Conservation (phyloP, 2,329 filamentous ascomycete genomes). For the Malbranchea cinnamomea region DNA sequence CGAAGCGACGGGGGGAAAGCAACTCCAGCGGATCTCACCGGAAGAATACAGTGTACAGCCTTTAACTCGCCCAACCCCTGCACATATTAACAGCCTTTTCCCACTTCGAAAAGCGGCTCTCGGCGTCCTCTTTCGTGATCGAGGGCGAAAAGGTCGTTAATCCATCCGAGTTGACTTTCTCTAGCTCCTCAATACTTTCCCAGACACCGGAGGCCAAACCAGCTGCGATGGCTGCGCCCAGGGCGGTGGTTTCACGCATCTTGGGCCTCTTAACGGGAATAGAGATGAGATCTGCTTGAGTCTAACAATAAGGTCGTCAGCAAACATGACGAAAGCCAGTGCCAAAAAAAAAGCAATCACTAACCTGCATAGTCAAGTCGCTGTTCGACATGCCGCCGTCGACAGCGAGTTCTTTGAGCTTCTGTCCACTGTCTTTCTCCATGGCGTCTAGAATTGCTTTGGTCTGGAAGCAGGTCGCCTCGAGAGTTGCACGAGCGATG, state of each 20-base stretch:
- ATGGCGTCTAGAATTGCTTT: slow-evolving; percentile 86
- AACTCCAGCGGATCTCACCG: too few species aligned
- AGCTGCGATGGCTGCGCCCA: slow-evolving; percentile 79
- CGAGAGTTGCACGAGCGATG: slow-evolving; percentile 75
- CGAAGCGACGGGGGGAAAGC: too few species aligned
- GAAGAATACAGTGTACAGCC: too few species aligned
- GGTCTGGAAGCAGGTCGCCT: slow-evolving; percentile 85
- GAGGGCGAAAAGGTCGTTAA: slow-evolving; percentile 56
- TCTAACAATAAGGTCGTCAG: slow-evolving; percentile 29
- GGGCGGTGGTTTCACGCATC: slow-evolving; percentile 82
- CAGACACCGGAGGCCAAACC: slow-evolving; percentile 69
- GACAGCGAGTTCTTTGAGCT: slow-evolving; percentile 60
- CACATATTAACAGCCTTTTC: slow-evolving; percentile 66
- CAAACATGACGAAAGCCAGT: slow-evolving; percentile 3
- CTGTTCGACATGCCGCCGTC: slow-evolving; percentile 86
- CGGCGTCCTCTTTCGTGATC: slow-evolving; percentile 43
- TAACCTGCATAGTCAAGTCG: slow-evolving; percentile 69
- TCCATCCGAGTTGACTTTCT: slow-evolving; percentile 55
- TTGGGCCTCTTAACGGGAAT: slow-evolving; percentile 71
- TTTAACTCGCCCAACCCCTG: slow-evolving; percentile 44
- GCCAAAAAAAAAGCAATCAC: slow-evolving; percentile 12
- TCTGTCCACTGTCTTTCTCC: slow-evolving; percentile 69
- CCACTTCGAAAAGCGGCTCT: slow-evolving; percentile 55
- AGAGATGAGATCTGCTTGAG: slow-evolving; percentile 71
- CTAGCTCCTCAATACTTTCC: slow-evolving; percentile 58